Percentiles rank a stretch among this genome's conserved stretches.
Conservation (phyloP, 202 grass and related monocot species). For the Panicum virgatum region DNA sequence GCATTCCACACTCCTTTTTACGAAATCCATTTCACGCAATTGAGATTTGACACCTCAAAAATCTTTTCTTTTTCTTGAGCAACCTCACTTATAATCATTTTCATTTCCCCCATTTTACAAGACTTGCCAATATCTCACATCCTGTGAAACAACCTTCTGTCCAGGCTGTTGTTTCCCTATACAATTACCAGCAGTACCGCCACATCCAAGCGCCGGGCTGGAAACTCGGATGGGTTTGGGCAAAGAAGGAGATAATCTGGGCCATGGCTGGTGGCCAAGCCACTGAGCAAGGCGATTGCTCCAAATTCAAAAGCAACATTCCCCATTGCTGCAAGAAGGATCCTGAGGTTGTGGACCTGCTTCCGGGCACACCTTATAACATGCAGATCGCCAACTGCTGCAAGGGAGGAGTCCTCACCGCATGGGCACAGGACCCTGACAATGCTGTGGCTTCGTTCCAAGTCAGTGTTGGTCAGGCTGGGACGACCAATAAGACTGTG, state of each 20-base stretch:
- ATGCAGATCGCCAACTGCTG: conserved; percentile 87
- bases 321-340: conserved; percentile 84
- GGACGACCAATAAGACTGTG: conserved; percentile 67
- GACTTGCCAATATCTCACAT: neutral
- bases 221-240: conserved; percentile 84
- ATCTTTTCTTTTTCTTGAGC: neutral
- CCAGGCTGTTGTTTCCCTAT: conserved; percentile 81
- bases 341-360: conserved; percentile 76
- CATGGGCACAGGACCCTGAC: conserved; percentile 74
- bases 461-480: conserved; percentile 72
- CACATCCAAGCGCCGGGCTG: conserved; percentile 88
- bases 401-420: conserved; percentile 77
- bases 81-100: neutral
- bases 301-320: conserved; percentile 64
- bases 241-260: conserved; percentile 93
- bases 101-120: neutral
- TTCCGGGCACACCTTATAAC: conserved; percentile 77
- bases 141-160: neutral
- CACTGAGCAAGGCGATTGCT: conserved; percentile 95
- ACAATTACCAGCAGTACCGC: conserved; percentile 92
- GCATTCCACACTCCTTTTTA: neutral
- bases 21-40: neutral
- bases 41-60: neutral
- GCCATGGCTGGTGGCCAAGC: conserved; percentile 68
- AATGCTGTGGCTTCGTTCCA: conserved; percentile 80